Conservation (phyloP, 1,284 basidiomycete genomes). For the Vanrija pseudolonga region DNA sequence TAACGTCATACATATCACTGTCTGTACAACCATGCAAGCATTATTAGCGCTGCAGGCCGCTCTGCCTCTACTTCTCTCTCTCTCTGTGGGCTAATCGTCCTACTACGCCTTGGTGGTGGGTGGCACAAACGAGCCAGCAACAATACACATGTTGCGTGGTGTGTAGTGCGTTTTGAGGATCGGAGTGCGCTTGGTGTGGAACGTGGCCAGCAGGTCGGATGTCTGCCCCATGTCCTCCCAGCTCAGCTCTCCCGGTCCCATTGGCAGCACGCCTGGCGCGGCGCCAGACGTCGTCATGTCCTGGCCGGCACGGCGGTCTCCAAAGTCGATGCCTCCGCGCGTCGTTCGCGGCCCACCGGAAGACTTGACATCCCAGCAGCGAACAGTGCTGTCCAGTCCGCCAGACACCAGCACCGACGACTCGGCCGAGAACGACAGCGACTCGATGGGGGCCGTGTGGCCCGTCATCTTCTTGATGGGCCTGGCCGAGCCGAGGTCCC, state of each 20-base stretch:
- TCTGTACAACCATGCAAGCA: neutral
- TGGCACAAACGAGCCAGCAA: slow-evolving; percentile 62
- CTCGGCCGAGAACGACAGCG: slow-evolving; percentile 86
- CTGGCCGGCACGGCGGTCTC: neutral
- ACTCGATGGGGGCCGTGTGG: slow-evolving; percentile 82
- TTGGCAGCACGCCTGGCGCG: slow-evolving; percentile 26
- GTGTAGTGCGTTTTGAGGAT: slow-evolving; percentile 91
- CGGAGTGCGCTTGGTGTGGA: slow-evolving; percentile 92
- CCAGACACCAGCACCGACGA: slow-evolving; percentile 85
- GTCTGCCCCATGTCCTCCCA: slow-evolving; percentile 36
- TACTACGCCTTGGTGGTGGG: slow-evolving; percentile 27
- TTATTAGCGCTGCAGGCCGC: neutral
- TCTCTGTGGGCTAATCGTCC: neutral
- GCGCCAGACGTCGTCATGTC: neutral
- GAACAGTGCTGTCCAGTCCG: slow-evolving; percentile 86
- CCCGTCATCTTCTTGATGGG: slow-evolving; percentile 97
- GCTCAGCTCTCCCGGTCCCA: slow-evolving; percentile 29
- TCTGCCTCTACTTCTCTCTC: neutral
- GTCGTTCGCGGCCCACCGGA: slow-evolving; percentile 59
- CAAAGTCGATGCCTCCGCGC: slow-evolving; percentile 4
- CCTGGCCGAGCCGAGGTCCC: slow-evolving; percentile 91
- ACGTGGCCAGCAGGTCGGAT: slow-evolving; percentile 81
- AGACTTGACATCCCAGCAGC: slow-evolving; percentile 91
- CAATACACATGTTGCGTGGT: slow-evolving; percentile 86
- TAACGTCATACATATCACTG: neutral